These are phyloP conservation scores for Pythium sukuiense DNA, from an alignment of 352 stramenopile genomes.

Conservation along the genomic window DNA sequence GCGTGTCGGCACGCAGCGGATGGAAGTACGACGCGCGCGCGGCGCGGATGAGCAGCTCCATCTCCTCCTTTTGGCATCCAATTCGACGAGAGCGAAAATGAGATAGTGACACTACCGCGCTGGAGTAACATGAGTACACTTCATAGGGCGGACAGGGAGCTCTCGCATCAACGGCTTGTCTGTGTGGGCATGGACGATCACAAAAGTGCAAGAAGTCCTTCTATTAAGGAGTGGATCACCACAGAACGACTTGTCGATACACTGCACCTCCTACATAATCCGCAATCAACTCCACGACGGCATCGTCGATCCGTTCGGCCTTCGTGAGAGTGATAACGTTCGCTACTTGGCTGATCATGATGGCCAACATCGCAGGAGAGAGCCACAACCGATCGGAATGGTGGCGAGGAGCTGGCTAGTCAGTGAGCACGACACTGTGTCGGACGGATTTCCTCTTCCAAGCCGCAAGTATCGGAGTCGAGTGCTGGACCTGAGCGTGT, in stretches of 20 bases:
- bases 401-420: neutral
- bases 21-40: constrained; percentile 11
- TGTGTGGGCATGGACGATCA: too few species aligned
- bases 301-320: constrained; percentile 5
- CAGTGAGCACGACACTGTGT: neutral
- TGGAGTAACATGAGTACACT: constrained; percentile 14
- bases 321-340: neutral
- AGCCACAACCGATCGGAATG: neutral
- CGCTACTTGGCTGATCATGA: neutral
- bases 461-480: constrained; percentile 9
- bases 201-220: too few species aligned
- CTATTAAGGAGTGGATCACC: neutral
- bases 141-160: too few species aligned
- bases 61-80: neutral
- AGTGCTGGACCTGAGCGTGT: neutral
- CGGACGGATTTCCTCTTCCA: neutral
- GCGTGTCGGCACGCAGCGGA: constrained; percentile 8
- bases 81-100: constrained; percentile 4
- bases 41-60: neutral
- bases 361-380: neutral
- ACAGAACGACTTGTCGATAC: constrained; percentile 8
- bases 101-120: neutral
- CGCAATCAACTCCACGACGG: neutral
- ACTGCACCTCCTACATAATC: neutral
- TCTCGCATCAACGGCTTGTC: too few species aligned